Conservation (phyloP, 2,329 filamentous ascomycete species). For the Stromatinia cepivora region DNA sequence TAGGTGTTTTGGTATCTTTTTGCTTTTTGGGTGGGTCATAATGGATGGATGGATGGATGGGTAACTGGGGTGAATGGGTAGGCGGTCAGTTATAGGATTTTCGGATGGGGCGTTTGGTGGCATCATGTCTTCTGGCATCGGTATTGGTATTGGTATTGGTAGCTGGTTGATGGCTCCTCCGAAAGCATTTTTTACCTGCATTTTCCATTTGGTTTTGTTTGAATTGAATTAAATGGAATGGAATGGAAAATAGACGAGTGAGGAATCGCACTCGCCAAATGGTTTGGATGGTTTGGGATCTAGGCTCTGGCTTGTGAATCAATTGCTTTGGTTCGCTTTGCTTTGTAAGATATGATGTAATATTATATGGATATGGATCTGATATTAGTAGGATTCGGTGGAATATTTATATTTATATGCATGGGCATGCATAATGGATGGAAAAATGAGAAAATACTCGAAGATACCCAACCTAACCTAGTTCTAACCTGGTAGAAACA, state of each 20-base stretch:
- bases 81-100: neutral
- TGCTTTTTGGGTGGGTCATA: neutral
- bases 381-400: neutral
- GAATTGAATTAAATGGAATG: neutral
- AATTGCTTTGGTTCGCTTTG: neutral
- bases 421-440: neutral
- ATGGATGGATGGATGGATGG: slow-evolving; percentile 1
- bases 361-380: neutral
- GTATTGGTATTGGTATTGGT: neutral
- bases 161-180: neutral
- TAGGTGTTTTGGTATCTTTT: slow-evolving; percentile 1
- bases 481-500: no score
- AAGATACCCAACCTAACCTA: no score
- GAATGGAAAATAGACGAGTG: neutral
- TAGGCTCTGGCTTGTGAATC: neutral
- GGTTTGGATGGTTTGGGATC: neutral
- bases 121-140: slow-evolving; percentile 14
- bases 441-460: neutral
- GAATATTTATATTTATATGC: neutral
- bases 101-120: slow-evolving; percentile 10
- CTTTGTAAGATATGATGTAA: neutral
- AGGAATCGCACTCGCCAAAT: neutral
- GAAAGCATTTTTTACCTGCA: neutral
- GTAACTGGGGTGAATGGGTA: neutral
- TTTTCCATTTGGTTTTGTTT: neutral